A percentile compares a stretch with the other conserved stretches of the same genome.
Conservation (phyloP, 2,329 filamentous ascomycete species). For the Calonectria pauciramosa region DNA sequence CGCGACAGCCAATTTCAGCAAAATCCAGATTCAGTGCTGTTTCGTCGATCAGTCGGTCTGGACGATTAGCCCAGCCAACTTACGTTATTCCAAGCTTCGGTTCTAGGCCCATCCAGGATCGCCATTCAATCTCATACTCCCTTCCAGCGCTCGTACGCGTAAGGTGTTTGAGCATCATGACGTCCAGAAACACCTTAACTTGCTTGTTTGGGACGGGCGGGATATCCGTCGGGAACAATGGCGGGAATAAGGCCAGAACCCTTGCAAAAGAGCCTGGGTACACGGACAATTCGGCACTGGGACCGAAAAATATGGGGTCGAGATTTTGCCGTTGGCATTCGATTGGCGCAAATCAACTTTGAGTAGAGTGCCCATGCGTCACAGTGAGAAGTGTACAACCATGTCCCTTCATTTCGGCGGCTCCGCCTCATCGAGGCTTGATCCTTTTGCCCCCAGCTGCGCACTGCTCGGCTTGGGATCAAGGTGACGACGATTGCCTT, state of each 20-base stretch:
- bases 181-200: conserved; percentile 1
- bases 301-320: neutral
- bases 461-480: neutral
- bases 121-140: conserved; percentile 12
- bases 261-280: neutral
- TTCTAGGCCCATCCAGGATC: neutral
- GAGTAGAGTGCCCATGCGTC: neutral
- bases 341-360: conserved; percentile 8
- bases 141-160: conserved; percentile 7
- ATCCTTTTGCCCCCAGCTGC: neutral
- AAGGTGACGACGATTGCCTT: neutral
- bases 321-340: neutral
- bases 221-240: conserved; percentile 13
- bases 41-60: neutral
- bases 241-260: neutral
- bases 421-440: conserved; percentile 10
- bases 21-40: neutral
- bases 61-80: neutral
- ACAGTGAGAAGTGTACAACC: neutral
- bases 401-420: conserved; percentile 21
- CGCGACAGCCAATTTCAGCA: neutral
- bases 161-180: conserved; percentile 7
- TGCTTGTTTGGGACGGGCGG: neutral
- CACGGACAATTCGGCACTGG: neutral
- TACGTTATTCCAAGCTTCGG: conserved; percentile 10